phyloP scores from a whole-genome alignment of 169 alveolate species.

The Plasmodium cynomolgi region DNA sequence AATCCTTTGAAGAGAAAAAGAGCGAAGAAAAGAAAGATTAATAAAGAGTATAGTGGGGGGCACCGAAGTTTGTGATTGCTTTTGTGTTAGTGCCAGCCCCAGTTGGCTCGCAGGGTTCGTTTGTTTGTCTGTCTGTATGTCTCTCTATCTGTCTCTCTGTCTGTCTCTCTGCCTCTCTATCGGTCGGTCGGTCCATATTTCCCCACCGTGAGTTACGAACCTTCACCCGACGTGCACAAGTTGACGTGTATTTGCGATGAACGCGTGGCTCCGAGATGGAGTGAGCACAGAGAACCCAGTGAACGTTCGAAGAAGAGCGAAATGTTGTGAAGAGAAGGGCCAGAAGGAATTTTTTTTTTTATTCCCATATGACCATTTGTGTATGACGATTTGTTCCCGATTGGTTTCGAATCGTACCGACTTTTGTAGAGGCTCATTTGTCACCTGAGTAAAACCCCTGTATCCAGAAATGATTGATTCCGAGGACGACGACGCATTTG shows the following conservation, averaged over 20 bases:
- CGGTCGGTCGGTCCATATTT: background rate
- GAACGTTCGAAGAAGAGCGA: background rate
- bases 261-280: background rate
- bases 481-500: background rate
- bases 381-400: background rate
- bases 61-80: background rate
- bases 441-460: background rate
- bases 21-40: conserved; percentile 1
- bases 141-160: no score
- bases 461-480: background rate
- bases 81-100: background rate
- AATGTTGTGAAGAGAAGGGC: background rate
- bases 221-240: background rate
- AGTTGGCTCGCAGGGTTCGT: background rate
- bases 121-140: background rate
- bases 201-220: background rate
- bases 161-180: no score
- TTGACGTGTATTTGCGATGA: background rate
- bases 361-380: background rate
- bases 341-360: background rate
- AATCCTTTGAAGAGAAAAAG: background rate
- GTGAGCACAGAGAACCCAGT: background rate
- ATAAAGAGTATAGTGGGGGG: background rate
- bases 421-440: background rate
- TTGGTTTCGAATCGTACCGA: background rate